Percentiles rank a stretch among this genome's conserved stretches.
phyloP scores from a whole-genome alignment of 2,329 filamentous ascomycete species.

The Trichophyton mentagrophytes region DNA sequence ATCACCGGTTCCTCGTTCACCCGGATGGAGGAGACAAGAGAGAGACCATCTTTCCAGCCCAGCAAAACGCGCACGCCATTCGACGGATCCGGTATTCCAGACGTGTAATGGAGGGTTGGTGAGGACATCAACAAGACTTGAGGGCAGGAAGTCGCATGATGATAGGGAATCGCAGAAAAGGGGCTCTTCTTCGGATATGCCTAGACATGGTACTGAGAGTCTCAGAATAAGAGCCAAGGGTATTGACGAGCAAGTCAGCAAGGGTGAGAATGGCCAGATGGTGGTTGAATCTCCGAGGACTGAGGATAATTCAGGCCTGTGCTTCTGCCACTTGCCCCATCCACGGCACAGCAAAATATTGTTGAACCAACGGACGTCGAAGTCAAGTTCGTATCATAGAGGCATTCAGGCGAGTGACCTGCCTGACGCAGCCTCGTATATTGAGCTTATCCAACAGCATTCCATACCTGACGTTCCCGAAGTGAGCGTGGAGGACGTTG shows the following conservation, averaged over 20 bases:
- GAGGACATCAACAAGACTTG: not conserved
- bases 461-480: not conserved
- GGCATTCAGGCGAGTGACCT: not conserved
- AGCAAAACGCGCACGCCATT: not conserved
- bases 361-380: not conserved
- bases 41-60: not conserved
- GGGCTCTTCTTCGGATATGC: not conserved
- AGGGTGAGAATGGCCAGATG: not conserved
- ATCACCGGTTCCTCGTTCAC: not conserved
- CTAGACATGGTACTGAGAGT: too few relatives aligned
- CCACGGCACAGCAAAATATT: conserved; percentile 7
- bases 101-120: not conserved
- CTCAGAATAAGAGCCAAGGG: not conserved
- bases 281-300: not conserved
- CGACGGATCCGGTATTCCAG: not conserved
- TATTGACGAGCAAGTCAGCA: not conserved
- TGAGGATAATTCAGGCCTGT: conserved; percentile 3
- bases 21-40: not conserved
- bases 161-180: not conserved
- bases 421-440: not conserved
- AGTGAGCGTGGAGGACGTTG: not conserved
- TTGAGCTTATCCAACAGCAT: not conserved
- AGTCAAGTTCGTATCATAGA: not conserved
- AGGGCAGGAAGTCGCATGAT: not conserved
- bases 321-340: conserved; percentile 9